These are phyloP conservation scores for Acanthamoeba royreba DNA, from an alignment of 208 protist species.

Conservation along the genomic window DNA sequence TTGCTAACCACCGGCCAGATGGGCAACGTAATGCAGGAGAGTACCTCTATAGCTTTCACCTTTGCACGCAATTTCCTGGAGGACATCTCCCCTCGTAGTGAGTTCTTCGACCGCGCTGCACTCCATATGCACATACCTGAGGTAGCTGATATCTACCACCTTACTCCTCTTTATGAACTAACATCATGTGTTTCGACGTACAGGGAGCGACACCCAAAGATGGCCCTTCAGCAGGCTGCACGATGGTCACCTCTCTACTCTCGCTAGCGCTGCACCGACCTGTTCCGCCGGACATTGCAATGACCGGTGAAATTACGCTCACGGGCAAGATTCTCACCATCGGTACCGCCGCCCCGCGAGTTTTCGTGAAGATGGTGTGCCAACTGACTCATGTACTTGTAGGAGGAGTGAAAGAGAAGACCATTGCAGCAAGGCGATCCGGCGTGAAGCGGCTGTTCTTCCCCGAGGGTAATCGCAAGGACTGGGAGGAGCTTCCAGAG, in stretches of 20 bases:
- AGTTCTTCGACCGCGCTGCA: slow-evolving; percentile 55
- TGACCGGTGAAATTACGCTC: slow-evolving; percentile 88
- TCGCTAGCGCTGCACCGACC: slow-evolving; percentile 77
- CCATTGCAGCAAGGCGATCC: slow-evolving; percentile 74
- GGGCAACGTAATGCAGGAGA: slow-evolving; percentile 87
- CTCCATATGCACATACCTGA: slow-evolving; percentile 4
- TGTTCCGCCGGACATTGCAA: slow-evolving; percentile 76
- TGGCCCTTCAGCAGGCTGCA: slow-evolving; percentile 79
- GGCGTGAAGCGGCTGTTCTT: slow-evolving; percentile 79
- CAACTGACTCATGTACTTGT: neutral
- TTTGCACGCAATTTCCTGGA: slow-evolving; percentile 74
- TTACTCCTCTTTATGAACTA: neutral
- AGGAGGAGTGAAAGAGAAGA: slow-evolving; percentile 44
- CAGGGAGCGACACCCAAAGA: slow-evolving; percentile 79
- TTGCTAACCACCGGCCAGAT: slow-evolving; percentile 73
- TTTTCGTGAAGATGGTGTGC: neutral
- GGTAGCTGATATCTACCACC: neutral
- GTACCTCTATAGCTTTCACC: slow-evolving; percentile 77
- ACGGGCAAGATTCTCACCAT: slow-evolving; percentile 81
- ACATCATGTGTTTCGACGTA: neutral
- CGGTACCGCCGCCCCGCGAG: slow-evolving; percentile 51
- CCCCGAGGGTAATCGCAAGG: slow-evolving; percentile 80
- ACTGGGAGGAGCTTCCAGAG: slow-evolving; percentile 79
- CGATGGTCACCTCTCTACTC: slow-evolving; percentile 81
- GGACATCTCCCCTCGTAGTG: slow-evolving; percentile 64